Evolutionary conservation across 2,329 filamentous ascomycete genomes (phyloP), one percentile per base, ranked within the genome.

Genomic region (Colletotrichum plurivorum): DNA sequence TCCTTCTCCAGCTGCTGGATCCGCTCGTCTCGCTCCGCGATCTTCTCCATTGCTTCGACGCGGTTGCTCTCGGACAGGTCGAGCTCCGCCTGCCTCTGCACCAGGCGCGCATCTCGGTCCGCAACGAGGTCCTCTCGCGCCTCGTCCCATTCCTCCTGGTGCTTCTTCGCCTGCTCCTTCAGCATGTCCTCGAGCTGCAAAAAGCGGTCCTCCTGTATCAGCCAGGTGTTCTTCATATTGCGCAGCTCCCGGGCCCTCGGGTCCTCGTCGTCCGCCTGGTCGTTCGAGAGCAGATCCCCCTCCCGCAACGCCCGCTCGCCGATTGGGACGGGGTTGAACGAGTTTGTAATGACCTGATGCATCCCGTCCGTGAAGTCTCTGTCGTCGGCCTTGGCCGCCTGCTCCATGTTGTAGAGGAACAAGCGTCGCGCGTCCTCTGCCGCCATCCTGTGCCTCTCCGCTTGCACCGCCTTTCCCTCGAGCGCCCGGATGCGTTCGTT

Each of bases 31-130:
- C 51, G 57, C 6, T 22, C 36, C 46, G 1, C n/a, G 31, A 22
- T 41, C 27, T n/a, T 22, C 45, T 39, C 27, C 9, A 18, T 31
- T 15, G 18, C 57, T 15, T 46, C 57, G 20, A 52, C 41, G 31
- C 57, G 57, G 46, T 60, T 60, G 18, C 25, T 36, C 31, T 60
- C 46, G 15, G 31, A 51, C 16, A 60, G 46, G 31, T 60, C 57
- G 22, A 60, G 51, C 31, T 60, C 18, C n/a, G 18, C 22, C 18
- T 27, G 46, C 15, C 10, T 39, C 12, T 22, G 46, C 20, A 10
- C 18, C 31, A 41, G 41, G n/a, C 36, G 31, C 46, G 27, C 20
- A 2, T 52, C 57, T 25, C 57, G 45, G 9, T 41, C 57, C 10
- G 10, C 27, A 12, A 59, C 10, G 10, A 12, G 20, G 16, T n/a